Evolutionary conservation across 169 alveolate genomes (phyloP).

Genomic region (Cyclospora cayetanensis): DNA sequence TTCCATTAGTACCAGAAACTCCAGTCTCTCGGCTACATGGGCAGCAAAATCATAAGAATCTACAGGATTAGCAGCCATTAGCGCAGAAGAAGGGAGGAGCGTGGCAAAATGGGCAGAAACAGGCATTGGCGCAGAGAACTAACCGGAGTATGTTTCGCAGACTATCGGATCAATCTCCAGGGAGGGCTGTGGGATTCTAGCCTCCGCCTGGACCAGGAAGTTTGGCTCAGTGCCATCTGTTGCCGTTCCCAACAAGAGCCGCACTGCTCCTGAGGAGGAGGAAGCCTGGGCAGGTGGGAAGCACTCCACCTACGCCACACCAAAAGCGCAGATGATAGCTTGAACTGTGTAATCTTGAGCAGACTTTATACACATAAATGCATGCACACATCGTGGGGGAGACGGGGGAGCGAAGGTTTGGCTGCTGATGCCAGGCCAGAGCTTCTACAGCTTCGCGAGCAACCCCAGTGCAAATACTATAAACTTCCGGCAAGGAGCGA

Average conservation of each 20-base stretch:
- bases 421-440: no score
- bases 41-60: no score
- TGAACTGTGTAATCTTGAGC: neutral
- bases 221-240: conserved; percentile 69
- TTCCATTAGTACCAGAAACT: no score
- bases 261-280: conserved; percentile 29
- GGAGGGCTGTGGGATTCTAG: conserved; percentile 52
- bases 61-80: no score
- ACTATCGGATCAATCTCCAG: conserved; percentile 64
- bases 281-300: conserved; percentile 47
- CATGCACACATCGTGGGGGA: neutral
- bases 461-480: no score
- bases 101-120: no score
- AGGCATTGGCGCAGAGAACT: neutral
- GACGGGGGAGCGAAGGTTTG: neutral
- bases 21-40: no score
- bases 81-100: no score
- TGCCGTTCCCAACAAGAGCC: conserved; percentile 70
- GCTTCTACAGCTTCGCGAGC: no score
- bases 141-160: conserved; percentile 70
- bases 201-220: conserved; percentile 56
- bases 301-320: conserved; percentile 59
- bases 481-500: neutral
- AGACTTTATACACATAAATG: neutral
- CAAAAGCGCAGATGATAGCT: no score